Base-by-base conservation (phyloP, 2,329 filamentous ascomycete genomes). In the Neopestalotiopsis sp. region DNA sequence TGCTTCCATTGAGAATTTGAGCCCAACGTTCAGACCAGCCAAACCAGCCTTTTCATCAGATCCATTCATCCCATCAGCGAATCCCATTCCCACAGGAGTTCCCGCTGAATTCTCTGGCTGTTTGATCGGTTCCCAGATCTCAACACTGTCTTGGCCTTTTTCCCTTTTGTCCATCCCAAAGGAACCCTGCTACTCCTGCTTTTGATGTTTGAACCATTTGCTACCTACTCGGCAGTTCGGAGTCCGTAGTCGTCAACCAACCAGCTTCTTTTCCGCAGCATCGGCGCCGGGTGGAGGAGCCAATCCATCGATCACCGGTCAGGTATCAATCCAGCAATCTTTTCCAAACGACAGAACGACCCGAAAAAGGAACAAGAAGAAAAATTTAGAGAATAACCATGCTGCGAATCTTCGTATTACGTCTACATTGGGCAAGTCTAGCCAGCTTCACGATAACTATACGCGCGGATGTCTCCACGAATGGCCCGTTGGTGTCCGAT, bases 381-480 rank as follows among this genome's bases (percentile, higher is more conserved):
- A 14, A 59, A 14, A n/a, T 59, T 34, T n/a, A 17, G 10, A 38
- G 10, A 10, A 38, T 7, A 1, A 38, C 34, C 34, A 38, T 10
- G 34, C 34, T 10, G 34, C 34, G 10, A 59, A 30, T 59, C 57
- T 28, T 59, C 57, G 30, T 62, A 24, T 42, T 30, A 20, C 45
- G 61, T 64, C 61, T 64, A n/a, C 13, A 64, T 49, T 28, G n/a
- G 61, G 61, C 61, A 64, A 64, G 61, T 64, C n/a, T 49, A 64
- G n/a, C 61, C 61, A 64, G 61, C 61, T 30, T 30, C 61, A 49
- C 61, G 61, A 49, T 45, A 57, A n/a, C 63, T 24, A 17, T 38
- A 32, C 20, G 32, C 49, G 63, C 63, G 63, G 63, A 66, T 66
- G 49, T 56, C 63, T 66, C 63, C 63, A 66, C 63, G 63, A 17